Percentiles rank a stretch among this genome's conserved stretches.
These are phyloP conservation scores for Skeletonema tropicum DNA, from an alignment of 108 stramenopile genomes.

Conservation along the genomic window DNA sequence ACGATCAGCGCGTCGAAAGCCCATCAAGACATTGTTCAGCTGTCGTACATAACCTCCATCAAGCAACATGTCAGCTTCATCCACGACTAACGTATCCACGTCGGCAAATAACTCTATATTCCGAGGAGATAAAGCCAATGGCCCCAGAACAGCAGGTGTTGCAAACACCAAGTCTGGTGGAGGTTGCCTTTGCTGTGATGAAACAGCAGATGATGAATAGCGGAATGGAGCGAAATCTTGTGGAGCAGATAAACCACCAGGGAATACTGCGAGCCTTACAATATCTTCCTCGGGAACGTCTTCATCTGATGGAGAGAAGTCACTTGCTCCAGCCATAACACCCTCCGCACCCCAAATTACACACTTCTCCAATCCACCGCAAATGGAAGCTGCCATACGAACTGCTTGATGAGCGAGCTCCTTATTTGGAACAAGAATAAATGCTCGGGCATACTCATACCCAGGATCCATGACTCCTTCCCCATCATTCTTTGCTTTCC, in stretches of 20 bases:
- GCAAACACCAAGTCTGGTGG: constrained; percentile 91
- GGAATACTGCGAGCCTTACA: constrained; percentile 81
- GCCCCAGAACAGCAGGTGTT: constrained; percentile 94
- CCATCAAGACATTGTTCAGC: constrained; percentile 90
- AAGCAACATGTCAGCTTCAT: constrained; percentile 97
- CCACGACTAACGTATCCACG: constrained; percentile 84
- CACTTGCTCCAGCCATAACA: constrained; percentile 19
- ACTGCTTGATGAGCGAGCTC: constrained; percentile 87
- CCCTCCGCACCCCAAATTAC: constrained; percentile 42
- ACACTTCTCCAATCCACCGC: constrained; percentile 60
- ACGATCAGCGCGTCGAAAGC: constrained; percentile 86
- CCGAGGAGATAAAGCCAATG: constrained; percentile 85
- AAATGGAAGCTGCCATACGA: constrained; percentile 78
- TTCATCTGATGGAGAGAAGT: constrained; percentile 12
- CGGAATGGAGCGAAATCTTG: constrained; percentile 85
- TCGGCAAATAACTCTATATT: constrained; percentile 90
- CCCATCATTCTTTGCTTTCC: constrained; percentile 28
- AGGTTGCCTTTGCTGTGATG: constrained; percentile 44
- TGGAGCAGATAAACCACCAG: constrained; percentile 75
- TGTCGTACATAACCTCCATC: constrained; percentile 92
- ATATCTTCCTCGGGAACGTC: constrained; percentile 49
- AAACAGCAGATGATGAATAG: constrained; percentile 47
- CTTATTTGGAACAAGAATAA: constrained; percentile 90
- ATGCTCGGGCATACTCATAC: constrained; percentile 80
- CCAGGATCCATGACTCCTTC: constrained; percentile 34